Percentiles rank a stretch among this genome's conserved stretches.
These are phyloP conservation scores for Salvia rosmarinus DNA, from an alignment of 257 asterid species.

Conservation along the genomic window DNA sequence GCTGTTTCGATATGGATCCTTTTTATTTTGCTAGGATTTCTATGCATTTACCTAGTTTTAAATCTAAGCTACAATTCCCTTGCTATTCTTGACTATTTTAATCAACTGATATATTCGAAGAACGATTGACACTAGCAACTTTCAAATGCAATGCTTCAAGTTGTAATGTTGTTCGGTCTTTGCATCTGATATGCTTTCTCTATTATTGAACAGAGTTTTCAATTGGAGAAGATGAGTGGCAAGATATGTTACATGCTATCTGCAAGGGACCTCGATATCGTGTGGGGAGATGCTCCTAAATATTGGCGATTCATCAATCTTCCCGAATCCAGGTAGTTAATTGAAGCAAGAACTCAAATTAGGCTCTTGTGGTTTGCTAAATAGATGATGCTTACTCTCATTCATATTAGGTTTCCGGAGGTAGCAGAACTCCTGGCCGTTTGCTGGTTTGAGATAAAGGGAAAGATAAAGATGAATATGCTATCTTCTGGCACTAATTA, in stretches of 20 bases:
- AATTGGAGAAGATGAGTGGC: conserved; percentile 66
- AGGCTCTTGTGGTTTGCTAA: background rate
- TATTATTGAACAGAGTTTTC: conserved; percentile 58
- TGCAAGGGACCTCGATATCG: conserved; percentile 63
- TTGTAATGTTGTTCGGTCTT: background rate
- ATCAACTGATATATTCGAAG: background rate
- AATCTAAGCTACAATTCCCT: background rate
- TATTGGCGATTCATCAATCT: conserved; percentile 66
- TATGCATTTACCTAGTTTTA: background rate
- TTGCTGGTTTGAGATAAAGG: conserved; percentile 68
- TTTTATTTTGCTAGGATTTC: background rate
- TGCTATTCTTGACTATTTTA: background rate
- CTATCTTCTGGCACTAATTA: conserved; percentile 65
- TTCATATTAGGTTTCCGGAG: conserved; percentile 54
- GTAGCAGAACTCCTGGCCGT: conserved; percentile 65
- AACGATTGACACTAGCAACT: background rate
- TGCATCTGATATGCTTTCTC: conserved; percentile 34
- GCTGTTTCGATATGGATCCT: background rate
- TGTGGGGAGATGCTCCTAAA: conserved; percentile 57
- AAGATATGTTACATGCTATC: conserved; percentile 76
- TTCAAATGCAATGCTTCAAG: background rate
- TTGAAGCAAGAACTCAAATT: background rate
- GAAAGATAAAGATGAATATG: conserved; percentile 47
- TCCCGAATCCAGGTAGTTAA: conserved; percentile 65
- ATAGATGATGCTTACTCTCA: conserved; percentile 28